Evolutionary conservation across 805 yeast genomes (phyloP).

Genomic region (Candida berthetii): DNA sequence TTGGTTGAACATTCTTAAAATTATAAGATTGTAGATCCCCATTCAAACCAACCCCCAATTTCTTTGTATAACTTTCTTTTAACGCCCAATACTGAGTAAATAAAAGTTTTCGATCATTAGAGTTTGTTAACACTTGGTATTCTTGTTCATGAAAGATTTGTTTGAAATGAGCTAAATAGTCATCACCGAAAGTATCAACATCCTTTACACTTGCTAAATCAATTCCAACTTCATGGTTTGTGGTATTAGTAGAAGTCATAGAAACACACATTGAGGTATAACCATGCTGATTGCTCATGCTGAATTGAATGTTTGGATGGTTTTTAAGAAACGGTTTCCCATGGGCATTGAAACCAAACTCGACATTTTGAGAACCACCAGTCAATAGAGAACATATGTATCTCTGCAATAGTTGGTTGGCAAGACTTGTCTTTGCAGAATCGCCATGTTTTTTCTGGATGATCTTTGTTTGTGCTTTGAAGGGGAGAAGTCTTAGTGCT

Average conservation of each 20-base stretch:
- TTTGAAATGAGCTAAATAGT: conserved; percentile 29
- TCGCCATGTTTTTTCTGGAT: conserved; percentile 28
- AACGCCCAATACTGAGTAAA: conserved; percentile 71
- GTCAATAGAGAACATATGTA: conserved; percentile 31
- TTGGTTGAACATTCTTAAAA: conserved; percentile 14
- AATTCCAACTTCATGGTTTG: conserved; percentile 30
- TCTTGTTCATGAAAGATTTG: conserved; percentile 38
- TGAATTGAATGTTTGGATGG: conserved; percentile 34
- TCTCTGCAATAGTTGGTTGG: conserved; percentile 39
- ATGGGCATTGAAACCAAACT: conserved; percentile 26
- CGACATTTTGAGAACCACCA: conserved; percentile 11
- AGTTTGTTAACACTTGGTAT: conserved; percentile 19
- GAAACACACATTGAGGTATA: conserved; percentile 40
- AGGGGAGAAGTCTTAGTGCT: conserved; percentile 38
- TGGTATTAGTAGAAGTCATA: no score
- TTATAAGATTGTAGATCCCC: conserved; percentile 23
- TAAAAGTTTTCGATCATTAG: conserved; percentile 16
- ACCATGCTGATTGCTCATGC: conserved; percentile 53
- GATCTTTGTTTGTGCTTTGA: conserved; percentile 34
- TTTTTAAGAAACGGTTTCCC: conserved; percentile 52
- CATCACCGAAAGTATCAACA: conserved; percentile 16
- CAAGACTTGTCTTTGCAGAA: conserved; percentile 32
- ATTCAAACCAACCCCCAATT: conserved; percentile 54
- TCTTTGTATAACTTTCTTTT: conserved; percentile 72
- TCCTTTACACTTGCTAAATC: conserved; percentile 37